Base-by-base conservation (phyloP, 148 eudicot genomes). In the Nepenthes gracilis region DNA sequence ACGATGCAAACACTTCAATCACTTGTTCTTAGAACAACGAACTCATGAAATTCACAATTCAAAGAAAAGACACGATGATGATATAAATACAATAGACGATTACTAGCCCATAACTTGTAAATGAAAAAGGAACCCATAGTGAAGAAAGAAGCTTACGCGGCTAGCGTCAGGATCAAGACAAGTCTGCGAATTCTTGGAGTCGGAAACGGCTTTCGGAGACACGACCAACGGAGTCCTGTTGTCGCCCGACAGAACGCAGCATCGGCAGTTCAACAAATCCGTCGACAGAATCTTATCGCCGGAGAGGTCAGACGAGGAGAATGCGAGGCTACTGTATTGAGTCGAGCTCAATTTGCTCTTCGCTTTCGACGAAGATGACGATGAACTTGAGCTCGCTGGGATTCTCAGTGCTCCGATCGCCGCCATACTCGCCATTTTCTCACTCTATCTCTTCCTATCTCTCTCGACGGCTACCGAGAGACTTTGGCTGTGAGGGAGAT, bases 101-200 rank as follows among this genome's bases (percentile, higher is more conserved):
- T 1, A 52, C 12, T 50, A 50, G 23, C 12, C 13, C 8, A 5
- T 14, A 12, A 52, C 5, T 13, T 32, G n/a, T 23, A n/a, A 11
- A 12, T 13, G 2, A 52, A n/a, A 12, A 52, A n/a, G 15, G n/a
- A 52, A 52, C 6, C 55, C 15, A 52, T 5, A 52, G 55, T 7
- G n/a, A 23, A 52, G 55, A 59, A 6, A 35, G 34, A 33, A 15
- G 15, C 81, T 66, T 47, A 92, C 98, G 32, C 79, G 77, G 74
- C 96, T 92, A 33, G 98, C 98, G 70, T 92, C 98, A 66, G 98
- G 98, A 62, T 92, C 96, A 34, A 92, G 96, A 67, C 98, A 92
- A 47, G 98, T 92, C 84, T 92, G 98, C 37, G 94, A 85, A 66
- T 88, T 92, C 69, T 78, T 68, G 3, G 98, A 92, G 75, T 92